Base-by-base conservation (phyloP, 2,329 filamentous ascomycete species). In the Fusarium compactum region DNA sequence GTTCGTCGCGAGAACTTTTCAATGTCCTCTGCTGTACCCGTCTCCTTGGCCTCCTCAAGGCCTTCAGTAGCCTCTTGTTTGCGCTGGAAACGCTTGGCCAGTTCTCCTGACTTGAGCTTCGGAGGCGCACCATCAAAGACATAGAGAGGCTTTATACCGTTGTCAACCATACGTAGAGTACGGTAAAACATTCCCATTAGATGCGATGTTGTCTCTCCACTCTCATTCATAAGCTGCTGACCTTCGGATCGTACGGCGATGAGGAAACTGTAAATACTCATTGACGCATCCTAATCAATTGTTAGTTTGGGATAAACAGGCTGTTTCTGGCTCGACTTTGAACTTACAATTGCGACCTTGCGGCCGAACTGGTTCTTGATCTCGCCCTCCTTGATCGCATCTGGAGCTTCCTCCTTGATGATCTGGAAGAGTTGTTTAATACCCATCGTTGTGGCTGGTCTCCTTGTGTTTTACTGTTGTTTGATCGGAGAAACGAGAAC, bases 121-220 rank as follows among this genome's bases (percentile, higher is more conserved):
- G 96, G 96, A 20, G 96, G 96, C 12, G 95, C 94, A 62, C 96
- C 96, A 76, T 99, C 96, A 79, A 99, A 99, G 62, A 99, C 95
- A 81, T 97, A 99, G 73, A 99, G 88, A 2, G 96, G 96, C 80
- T 99, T 99, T 84, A 99, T 98, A 62, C 96, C 96, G 76, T 98
- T 98, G 82, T 99, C 96, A 77, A 98, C 93, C 84, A 99, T 98
- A 75, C 96, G 94, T 9, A 99, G 87, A 4, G 96, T 99, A 75
- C 96, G 95, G 85, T 99, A 99, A 85, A 99, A 99, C 90, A 99
- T 95, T 78, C 96, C 96, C 95, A 99, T 98, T 18, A 99, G 85
- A 80, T 99, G 96, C 20, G 96, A 99, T 1, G 96, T 99, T 3
- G 96, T 99, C 81, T 98, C 94, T 77, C 96, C 96, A 55, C 91